phyloP scores from a whole-genome alignment of 192 early-diverging fungal species.

The Coemansia sp. region DNA sequence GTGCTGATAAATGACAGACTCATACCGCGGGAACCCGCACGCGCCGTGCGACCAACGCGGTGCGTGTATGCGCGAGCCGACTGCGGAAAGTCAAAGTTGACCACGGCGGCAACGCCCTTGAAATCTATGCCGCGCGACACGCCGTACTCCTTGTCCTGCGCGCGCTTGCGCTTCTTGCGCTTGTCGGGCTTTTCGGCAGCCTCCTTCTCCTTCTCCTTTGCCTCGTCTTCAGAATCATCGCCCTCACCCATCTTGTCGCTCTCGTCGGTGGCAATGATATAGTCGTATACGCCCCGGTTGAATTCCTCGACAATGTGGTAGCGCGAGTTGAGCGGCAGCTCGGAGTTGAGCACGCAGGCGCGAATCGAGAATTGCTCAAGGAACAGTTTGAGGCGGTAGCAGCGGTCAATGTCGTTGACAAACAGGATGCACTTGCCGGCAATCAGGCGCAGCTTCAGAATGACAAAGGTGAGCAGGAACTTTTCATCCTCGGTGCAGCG shows the following conservation, averaged over 20 bases:
- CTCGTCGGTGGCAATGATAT: conserved; percentile 95
- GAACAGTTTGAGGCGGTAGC: conserved; percentile 89
- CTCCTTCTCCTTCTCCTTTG: conserved; percentile 13
- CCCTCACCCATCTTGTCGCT: conserved; percentile 63
- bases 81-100: conserved; percentile 96
- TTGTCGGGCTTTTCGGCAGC: conserved; percentile 25
- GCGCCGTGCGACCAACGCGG: conserved; percentile 91
- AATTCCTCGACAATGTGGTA: conserved; percentile 97
- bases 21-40: conserved; percentile 86
- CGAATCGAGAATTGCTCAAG: conserved; percentile 95
- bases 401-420: conserved; percentile 93
- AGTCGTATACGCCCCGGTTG: conserved; percentile 92
- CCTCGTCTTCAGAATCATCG: conserved; percentile 45
- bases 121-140: conserved; percentile 97
- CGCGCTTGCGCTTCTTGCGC: conserved; percentile 42
- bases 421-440: conserved; percentile 91
- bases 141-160: conserved; percentile 84
- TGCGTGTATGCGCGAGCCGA: conserved; percentile 86
- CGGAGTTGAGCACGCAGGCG: conserved; percentile 89
- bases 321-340: conserved; percentile 86
- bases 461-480: conserved; percentile 81
- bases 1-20: conserved; percentile 78
- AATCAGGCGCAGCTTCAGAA: conserved; percentile 85
- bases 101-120: conserved; percentile 82
- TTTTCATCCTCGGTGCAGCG: conserved; percentile 78